Evolutionary conservation across 2,329 filamentous ascomycete species (phyloP).

Genomic region (Ilyonectria robusta): DNA sequence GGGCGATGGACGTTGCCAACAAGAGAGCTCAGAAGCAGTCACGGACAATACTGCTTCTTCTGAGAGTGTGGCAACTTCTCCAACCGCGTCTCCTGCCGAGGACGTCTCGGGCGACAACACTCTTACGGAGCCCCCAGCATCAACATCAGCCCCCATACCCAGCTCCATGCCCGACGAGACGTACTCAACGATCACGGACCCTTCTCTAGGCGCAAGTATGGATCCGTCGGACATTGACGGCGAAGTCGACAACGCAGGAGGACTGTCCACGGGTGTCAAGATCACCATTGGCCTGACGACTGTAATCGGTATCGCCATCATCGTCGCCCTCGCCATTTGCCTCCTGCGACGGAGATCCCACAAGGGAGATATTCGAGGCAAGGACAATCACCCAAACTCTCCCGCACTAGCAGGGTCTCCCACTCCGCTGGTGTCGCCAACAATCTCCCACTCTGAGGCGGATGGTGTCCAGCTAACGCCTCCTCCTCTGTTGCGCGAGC

Average conservation of each 20-base stretch:
- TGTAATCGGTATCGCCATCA: slow-evolving; percentile 54
- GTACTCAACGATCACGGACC: slow-evolving; percentile 35
- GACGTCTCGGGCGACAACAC: slow-evolving; percentile 5
- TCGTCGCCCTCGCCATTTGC: slow-evolving; percentile 56
- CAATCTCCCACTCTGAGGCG: slow-evolving; percentile 44
- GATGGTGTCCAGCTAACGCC: slow-evolving; percentile 56
- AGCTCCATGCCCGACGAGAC: slow-evolving; percentile 31
- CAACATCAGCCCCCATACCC: slow-evolving; percentile 21
- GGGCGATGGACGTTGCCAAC: slow-evolving; percentile 32
- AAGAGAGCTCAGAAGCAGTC: slow-evolving; percentile 7
- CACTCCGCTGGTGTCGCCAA: slow-evolving; percentile 59
- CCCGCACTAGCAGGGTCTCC: slow-evolving; percentile 52
- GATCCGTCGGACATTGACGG: slow-evolving; percentile 27
- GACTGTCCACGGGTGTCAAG: slow-evolving; percentile 58
- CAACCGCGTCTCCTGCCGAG: neutral
- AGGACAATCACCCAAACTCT: slow-evolving; percentile 43
- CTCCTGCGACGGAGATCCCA: slow-evolving; percentile 51
- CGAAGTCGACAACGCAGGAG: slow-evolving; percentile 9
- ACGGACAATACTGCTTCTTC: slow-evolving; percentile 12
- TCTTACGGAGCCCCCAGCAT: slow-evolving; percentile 14
- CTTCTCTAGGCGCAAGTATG: slow-evolving; percentile 36
- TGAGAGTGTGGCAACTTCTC: neutral
- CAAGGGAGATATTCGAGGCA: slow-evolving; percentile 24
- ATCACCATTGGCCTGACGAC: slow-evolving; percentile 62
- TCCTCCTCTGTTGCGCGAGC: slow-evolving; percentile 63